phyloP scores from a whole-genome alignment of 2,329 filamentous ascomycete genomes.

The Hawksworthiomyces lignivorus region DNA sequence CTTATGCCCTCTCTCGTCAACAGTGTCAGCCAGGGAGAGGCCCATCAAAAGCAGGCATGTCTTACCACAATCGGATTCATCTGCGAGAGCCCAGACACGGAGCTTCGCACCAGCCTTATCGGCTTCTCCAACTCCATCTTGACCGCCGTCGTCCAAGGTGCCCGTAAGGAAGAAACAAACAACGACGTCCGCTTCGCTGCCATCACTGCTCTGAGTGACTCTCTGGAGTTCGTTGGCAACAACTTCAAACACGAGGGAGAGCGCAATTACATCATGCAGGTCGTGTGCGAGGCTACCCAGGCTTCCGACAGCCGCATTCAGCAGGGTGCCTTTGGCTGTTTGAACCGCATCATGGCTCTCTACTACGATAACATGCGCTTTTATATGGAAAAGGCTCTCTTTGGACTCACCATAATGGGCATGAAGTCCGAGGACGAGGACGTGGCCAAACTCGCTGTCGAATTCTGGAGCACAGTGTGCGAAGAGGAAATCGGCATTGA shows the following conservation, averaged over 20 bases:
- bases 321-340: slow-evolving; percentile 89
- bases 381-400: slow-evolving; percentile 99
- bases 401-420: slow-evolving; percentile 91
- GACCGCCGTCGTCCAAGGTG: slow-evolving; percentile 94
- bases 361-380: slow-evolving; percentile 99
- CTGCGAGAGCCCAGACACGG: slow-evolving; percentile 87
- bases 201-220: slow-evolving; percentile 90
- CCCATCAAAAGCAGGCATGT: slow-evolving; percentile 89
- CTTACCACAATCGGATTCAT: slow-evolving; percentile 97
- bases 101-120: slow-evolving; percentile 72
- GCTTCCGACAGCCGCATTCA: slow-evolving; percentile 85
- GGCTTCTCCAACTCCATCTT: slow-evolving; percentile 95
- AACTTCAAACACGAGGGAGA: slow-evolving; percentile 99
- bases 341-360: slow-evolving; percentile 96
- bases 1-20: slow-evolving; percentile 83
- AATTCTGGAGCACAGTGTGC: slow-evolving; percentile 99
- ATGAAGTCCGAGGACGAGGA: slow-evolving; percentile 99
- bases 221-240: slow-evolving; percentile 92
- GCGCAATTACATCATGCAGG: slow-evolving; percentile 99
- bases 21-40: slow-evolving; percentile 79
- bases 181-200: slow-evolving; percentile 84
- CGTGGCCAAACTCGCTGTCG: slow-evolving; percentile 93
- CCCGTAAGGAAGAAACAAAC: slow-evolving; percentile 92
- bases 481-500: slow-evolving; percentile 98
- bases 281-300: slow-evolving; percentile 97